phyloP scores from a whole-genome alignment of 2,329 filamentous ascomycete species.

The Neonectria sp. region DNA sequence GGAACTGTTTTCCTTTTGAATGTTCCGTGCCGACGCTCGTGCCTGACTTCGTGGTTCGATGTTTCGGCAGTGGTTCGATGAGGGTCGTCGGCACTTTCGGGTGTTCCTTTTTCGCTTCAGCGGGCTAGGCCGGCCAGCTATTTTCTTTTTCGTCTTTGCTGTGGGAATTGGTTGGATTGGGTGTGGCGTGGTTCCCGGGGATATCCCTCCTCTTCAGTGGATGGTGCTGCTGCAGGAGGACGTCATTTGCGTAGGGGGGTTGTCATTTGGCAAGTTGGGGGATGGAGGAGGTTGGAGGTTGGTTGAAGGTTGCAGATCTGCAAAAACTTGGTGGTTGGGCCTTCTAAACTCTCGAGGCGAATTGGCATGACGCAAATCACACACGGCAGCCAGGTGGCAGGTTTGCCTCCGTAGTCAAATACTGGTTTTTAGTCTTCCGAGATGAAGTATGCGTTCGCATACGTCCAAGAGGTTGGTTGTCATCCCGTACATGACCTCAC shows the following conservation, averaged over 20 bases:
- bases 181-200: not conserved
- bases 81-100: not conserved
- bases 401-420: not conserved
- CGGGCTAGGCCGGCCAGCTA: no score
- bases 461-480: not conserved
- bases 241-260: not conserved
- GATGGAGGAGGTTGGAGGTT: not conserved
- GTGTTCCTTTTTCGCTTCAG: not conserved
- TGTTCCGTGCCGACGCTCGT: not conserved
- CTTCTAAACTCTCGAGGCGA: not conserved
- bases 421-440: not conserved
- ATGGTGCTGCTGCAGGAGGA: conserved; percentile 1
- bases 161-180: not conserved
- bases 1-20: not conserved
- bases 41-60: not conserved
- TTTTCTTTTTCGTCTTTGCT: no score
- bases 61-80: not conserved
- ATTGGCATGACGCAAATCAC: not conserved
- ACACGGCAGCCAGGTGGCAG: not conserved
- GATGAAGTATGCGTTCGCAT: not conserved
- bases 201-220: not conserved
- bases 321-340: not conserved
- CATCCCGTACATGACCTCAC: conserved; percentile 3
- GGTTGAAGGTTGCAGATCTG: not conserved
- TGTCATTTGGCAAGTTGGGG: not conserved